Conservation (phyloP, 768 basidiomycete genomes). For the Tricholoma matsutake region DNA sequence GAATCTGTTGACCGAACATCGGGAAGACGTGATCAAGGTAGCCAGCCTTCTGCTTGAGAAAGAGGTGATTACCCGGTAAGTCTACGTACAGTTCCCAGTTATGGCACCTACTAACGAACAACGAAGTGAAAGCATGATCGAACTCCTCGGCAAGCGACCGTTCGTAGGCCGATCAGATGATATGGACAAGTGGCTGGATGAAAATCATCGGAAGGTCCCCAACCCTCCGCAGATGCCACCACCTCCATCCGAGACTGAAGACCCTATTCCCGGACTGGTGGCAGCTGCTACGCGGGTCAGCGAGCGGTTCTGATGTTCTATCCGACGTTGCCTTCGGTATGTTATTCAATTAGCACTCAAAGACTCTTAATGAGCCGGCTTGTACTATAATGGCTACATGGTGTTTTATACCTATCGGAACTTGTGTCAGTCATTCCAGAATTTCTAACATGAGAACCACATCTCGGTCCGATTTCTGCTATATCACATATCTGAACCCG, state of each 20-base stretch:
- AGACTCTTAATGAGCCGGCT: neutral
- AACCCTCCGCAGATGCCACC: constrained; percentile 19
- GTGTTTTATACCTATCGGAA: too few relatives aligned
- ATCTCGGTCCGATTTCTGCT: constrained; percentile 7
- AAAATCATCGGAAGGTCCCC: constrained; percentile 54
- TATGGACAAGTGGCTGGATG: constrained; percentile 97
- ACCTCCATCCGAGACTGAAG: constrained; percentile 35
- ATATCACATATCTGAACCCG: constrained; percentile 67
- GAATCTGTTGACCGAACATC: constrained; percentile 74
- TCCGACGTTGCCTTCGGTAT: constrained; percentile 23
- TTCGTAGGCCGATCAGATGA: constrained; percentile 79
- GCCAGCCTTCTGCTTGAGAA: constrained; percentile 88
- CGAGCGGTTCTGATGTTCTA: constrained; percentile 14
- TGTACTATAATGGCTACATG: too few relatives aligned
- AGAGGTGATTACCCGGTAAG: constrained; percentile 91
- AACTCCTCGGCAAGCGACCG: constrained; percentile 77
- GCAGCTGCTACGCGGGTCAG: constrained; percentile 41
- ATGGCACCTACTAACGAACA: constrained; percentile 6
- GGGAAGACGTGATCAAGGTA: constrained; percentile 89
- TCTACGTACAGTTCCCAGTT: neutral
- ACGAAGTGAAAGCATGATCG: constrained; percentile 82
- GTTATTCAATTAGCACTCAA: constrained; percentile 25
- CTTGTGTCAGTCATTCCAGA: neutral
- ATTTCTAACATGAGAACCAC: too few relatives aligned
- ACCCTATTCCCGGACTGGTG: constrained; percentile 47